Conservation (phyloP, 129 eudicot species). For the Tagetes erecta region DNA sequence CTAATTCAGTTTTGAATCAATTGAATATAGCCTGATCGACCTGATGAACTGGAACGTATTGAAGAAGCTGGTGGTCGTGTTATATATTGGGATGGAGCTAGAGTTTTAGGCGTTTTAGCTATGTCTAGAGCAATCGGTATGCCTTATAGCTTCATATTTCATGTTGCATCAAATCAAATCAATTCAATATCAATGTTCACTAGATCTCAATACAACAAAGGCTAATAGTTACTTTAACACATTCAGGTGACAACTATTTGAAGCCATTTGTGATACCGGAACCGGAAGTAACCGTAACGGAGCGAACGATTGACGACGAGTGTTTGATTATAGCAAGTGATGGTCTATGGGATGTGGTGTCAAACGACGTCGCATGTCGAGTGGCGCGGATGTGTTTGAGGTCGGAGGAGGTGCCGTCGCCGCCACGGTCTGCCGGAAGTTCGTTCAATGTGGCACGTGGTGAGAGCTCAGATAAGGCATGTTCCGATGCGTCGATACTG, state of each 20-base stretch:
- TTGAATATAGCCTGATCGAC: slow-evolving; percentile 68
- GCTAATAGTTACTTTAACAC: not conserved
- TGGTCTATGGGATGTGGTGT: slow-evolving; percentile 5
- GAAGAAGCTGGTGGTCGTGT: slow-evolving; percentile 96
- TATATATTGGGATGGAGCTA: slow-evolving; percentile 91
- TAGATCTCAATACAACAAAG: not conserved
- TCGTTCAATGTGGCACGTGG: slow-evolving; percentile 39
- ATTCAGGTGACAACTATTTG: not conserved
- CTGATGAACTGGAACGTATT: slow-evolving; percentile 75
- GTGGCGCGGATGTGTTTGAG: slow-evolving; percentile 41
- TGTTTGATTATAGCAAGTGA: not conserved
- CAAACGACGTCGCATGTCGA: not conserved
- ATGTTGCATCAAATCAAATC: not conserved
- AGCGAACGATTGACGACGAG: not conserved
- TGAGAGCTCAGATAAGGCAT: slow-evolving; percentile 85
- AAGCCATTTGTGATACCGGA: slow-evolving; percentile 26
- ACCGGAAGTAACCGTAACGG: slow-evolving; percentile 4
- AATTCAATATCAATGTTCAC: not conserved
- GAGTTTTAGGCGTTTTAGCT: slow-evolving; percentile 89
- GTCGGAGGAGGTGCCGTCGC: slow-evolving; percentile 47
- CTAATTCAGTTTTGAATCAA: not conserved
- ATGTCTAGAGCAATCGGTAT: slow-evolving; percentile 96
- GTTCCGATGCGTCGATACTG: slow-evolving; percentile 83
- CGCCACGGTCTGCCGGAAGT: slow-evolving; percentile 49
- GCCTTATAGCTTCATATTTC: not conserved